Evolutionary conservation across 306 rosid genomes (phyloP).

Genomic region (Prunus campanulata): DNA sequence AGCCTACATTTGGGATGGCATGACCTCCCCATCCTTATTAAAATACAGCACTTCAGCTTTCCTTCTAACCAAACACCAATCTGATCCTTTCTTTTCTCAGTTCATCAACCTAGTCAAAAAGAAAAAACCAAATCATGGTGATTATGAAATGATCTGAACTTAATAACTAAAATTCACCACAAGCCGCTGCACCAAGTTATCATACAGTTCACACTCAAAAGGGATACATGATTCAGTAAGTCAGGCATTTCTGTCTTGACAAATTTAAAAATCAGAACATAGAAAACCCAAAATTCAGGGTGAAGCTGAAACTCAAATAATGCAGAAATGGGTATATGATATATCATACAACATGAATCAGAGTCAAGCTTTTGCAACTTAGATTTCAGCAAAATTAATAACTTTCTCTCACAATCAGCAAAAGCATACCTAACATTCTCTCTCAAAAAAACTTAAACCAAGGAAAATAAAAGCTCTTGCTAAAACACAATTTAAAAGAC

Average conservation of each 20-base stretch:
- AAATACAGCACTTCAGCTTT: neutral
- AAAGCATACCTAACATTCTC: neutral
- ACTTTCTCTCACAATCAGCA: neutral
- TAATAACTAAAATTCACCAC: neutral
- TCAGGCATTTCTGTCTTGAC: neutral
- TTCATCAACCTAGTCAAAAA: slow-evolving; percentile 15
- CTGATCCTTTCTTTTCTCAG: slow-evolving; percentile 10
- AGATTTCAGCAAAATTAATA: neutral
- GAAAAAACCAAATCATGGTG: neutral
- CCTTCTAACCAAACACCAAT: neutral
- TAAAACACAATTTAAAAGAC: neutral
- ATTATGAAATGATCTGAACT: neutral
- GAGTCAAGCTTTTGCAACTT: neutral
- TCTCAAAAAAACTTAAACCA: neutral
- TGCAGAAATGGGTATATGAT: neutral
- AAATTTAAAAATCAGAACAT: neutral
- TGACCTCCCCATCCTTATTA: slow-evolving; percentile 38
- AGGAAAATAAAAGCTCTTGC: neutral
- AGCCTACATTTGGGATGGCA: slow-evolving; percentile 57
- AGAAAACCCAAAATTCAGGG: neutral
- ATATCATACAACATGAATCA: neutral
- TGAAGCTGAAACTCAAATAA: neutral
- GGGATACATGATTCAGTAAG: neutral
- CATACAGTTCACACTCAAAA: neutral
- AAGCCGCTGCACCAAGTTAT: neutral